A percentile compares a stretch with the other conserved stretches of the same genome.
These are phyloP conservation scores for Pharus latifolius DNA, from an alignment of 176 grass and related monocot genomes.

Conservation along the genomic window DNA sequence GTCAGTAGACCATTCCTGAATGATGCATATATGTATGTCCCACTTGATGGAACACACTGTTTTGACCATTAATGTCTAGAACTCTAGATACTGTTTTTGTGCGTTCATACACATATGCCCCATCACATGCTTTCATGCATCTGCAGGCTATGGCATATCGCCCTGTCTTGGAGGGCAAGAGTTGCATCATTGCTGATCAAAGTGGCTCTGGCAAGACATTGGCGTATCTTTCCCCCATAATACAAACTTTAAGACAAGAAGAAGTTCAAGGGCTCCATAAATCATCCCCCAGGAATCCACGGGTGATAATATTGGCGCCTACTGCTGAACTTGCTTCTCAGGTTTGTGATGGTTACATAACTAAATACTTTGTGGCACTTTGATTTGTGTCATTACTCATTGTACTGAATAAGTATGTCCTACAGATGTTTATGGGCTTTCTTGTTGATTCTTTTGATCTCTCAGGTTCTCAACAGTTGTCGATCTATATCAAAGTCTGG, in stretches of 20 bases:
- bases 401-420: no score
- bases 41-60: not conserved
- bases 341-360: conserved; percentile 16
- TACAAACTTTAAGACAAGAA: conserved; percentile 70
- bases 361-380: not conserved
- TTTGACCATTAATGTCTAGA: not conserved
- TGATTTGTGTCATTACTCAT: no score
- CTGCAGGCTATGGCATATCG: conserved; percentile 65
- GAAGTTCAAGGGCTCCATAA: conserved; percentile 51
- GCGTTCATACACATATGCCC: not conserved
- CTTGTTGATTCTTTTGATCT: not conserved
- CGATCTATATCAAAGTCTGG: conserved; percentile 65
- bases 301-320: conserved; percentile 73
- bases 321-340: conserved; percentile 88
- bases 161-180: conserved; percentile 67
- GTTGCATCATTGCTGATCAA: conserved; percentile 91
- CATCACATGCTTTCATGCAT: not conserved
- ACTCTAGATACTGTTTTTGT: not conserved
- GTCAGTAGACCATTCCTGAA: not conserved
- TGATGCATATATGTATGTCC: not conserved
- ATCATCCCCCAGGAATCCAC: conserved; percentile 53
- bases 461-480: conserved; percentile 81
- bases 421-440: not conserved
- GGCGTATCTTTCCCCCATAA: conserved; percentile 71
- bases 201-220: conserved; percentile 94